Percentiles rank a stretch among this genome's conserved stretches.
These are phyloP conservation scores for Stenogyne calaminthoides DNA, from an alignment of 305 asterid genomes.

Conservation along the genomic window DNA sequence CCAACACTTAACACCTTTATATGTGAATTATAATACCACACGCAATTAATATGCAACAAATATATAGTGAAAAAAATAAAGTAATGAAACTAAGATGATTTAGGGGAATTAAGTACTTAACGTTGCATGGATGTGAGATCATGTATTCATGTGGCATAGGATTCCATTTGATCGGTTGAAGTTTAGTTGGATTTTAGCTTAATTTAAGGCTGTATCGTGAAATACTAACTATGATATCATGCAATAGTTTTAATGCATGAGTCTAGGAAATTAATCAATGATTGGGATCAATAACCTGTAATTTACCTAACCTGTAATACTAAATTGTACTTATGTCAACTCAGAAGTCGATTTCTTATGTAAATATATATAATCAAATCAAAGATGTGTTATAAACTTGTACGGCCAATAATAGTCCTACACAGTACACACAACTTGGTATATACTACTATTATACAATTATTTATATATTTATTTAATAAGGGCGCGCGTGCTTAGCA, in stretches of 20 bases:
- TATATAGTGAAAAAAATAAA: neutral
- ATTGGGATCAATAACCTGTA: constrained; percentile 40
- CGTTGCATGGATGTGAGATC: constrained; percentile 28
- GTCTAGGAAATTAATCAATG: constrained; percentile 25
- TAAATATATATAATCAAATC: neutral
- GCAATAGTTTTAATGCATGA: constrained; percentile 6
- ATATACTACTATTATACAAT: too few relatives aligned
- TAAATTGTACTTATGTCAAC: constrained; percentile 40
- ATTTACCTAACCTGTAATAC: constrained; percentile 40
- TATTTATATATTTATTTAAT: neutral
- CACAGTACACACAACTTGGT: neutral
- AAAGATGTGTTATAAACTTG: neutral
- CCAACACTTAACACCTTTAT: too few relatives aligned
- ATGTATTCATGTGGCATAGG: constrained; percentile 50
- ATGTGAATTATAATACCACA: too few relatives aligned
- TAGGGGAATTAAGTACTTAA: neutral
- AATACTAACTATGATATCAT: constrained; percentile 7
- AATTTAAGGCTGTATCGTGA: constrained; percentile 26
- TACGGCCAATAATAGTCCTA: neutral
- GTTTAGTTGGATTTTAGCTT: constrained; percentile 42
- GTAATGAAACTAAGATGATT: neutral
- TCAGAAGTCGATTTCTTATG: neutral
- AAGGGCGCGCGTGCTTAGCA: neutral
- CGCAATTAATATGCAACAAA: neutral
- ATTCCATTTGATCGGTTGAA: constrained; percentile 52